Percentiles rank a stretch among this genome's conserved stretches.
These are phyloP conservation scores for Penicillium flavigenum DNA, from an alignment of 495 filamentous ascomycete species.

Conservation along the genomic window DNA sequence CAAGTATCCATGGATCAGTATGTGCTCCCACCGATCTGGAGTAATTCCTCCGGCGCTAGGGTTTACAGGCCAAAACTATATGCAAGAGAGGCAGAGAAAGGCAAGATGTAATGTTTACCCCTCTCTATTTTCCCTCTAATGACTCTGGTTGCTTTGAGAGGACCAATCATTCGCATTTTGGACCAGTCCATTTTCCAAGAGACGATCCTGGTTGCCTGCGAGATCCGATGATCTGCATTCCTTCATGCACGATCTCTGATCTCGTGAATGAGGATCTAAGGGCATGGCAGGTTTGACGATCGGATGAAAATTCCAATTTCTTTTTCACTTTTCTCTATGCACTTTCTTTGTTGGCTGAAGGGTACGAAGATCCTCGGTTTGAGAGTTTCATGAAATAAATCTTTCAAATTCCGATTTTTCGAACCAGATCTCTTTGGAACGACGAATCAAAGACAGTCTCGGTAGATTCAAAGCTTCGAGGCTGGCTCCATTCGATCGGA, in stretches of 20 bases:
- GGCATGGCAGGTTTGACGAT: slow-evolving; percentile 18
- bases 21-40: neutral
- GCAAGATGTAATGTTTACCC: neutral
- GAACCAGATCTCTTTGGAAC: neutral
- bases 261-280: slow-evolving; percentile 8
- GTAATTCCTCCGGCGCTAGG: slow-evolving; percentile 6
- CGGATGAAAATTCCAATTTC: slow-evolving; percentile 12
- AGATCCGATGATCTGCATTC: slow-evolving; percentile 38
- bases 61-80: neutral
- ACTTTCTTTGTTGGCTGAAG: neutral
- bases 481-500: neutral
- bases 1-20: neutral
- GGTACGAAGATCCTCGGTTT: neutral
- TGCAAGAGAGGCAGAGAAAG: neutral
- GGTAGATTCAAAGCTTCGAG: neutral
- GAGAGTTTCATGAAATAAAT: neutral
- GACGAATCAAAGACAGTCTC: neutral
- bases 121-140: neutral
- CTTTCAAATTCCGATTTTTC: neutral
- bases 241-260: slow-evolving; percentile 33
- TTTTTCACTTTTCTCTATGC: too few species aligned
- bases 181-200: slow-evolving; percentile 7
- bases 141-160: neutral
- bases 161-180: neutral
- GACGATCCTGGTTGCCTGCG: slow-evolving; percentile 14